Base-by-base conservation (phyloP, 2,329 filamentous ascomycete genomes). In the Lecanosticta acicola region DNA sequence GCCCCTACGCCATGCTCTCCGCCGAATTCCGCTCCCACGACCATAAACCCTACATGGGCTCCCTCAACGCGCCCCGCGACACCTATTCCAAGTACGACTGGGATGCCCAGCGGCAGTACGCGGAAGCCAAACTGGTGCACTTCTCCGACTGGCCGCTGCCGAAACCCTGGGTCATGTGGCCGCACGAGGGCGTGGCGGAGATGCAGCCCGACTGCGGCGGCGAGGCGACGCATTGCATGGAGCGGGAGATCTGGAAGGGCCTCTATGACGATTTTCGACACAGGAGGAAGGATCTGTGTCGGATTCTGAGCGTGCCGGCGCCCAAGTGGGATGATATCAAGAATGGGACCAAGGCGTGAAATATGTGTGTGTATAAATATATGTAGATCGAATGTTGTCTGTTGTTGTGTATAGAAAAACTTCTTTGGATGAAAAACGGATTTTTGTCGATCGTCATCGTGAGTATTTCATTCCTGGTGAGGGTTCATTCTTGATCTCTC, bases 131-230 rank as follows among this genome's bases (percentile, higher is more conserved):
- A 54, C 71, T 83, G 5, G 68, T 86, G 1, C 83, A 86, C 61
- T 87, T 86, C 59, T 83, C 79, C 11, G 83, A 87, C 58, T 84
- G 79, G 78, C 83, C 83, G 1, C 56, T 85, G 9, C 81, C 82
- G 1, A 86, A 86, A 55, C 79, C 79, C 1, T 81, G 78, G 78
- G 66, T 78, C 39, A 68, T 72, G 67, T 71, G 68, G 67, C 64
- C 68, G 10, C 42, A 59, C 11, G 63, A 69, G 20, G 64, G 66
- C 14, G 51, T 71, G 1, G 59, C 61, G 39, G 68, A 72, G 46
- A 66, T 72, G 52, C 69, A 72, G 60, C 72, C 72, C 1, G 66
- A 70, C 46, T 75, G 72, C 40, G 65, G 43, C 8, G 54, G 55
- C 13, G 51, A 50, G 16, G 43, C 46, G 24, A 47, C 39, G 26